These are phyloP conservation scores for Populus nigra DNA, from an alignment of 345 rosid genomes.

Conservation along the genomic window DNA sequence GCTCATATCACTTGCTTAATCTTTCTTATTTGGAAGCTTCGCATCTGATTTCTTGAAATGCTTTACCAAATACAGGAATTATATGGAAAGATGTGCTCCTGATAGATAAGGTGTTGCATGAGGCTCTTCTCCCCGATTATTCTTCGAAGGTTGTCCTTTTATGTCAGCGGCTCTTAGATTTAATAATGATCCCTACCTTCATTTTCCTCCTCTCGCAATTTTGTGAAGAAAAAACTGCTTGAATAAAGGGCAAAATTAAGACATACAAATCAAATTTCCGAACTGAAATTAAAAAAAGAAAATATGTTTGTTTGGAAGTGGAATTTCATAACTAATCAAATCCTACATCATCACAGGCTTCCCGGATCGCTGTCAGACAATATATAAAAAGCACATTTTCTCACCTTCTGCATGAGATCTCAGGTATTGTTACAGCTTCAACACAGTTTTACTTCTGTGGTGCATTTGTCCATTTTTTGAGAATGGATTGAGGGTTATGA, in stretches of 20 bases:
- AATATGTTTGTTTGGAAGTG: background rate
- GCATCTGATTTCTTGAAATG: conserved; percentile 15
- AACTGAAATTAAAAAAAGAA: background rate
- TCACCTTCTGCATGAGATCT: conserved; percentile 70
- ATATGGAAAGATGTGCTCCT: conserved; percentile 86
- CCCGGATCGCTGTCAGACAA: conserved; percentile 62
- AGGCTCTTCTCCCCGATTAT: conserved; percentile 71
- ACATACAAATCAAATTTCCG: no score
- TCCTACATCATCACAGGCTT: conserved; percentile 65
- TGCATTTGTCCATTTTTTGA: background rate
- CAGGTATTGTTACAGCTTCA: conserved; percentile 46
- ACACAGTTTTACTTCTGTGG: background rate
- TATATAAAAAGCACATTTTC: conserved; percentile 59
- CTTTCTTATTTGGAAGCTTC: conserved; percentile 16
- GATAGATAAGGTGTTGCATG: conserved; percentile 76
- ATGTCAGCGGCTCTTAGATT: conserved; percentile 9
- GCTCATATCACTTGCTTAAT: background rate
- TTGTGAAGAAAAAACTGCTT: no score
- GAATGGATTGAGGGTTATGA: conserved; percentile 1
- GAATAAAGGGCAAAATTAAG: no score
- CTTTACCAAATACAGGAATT: conserved; percentile 47
- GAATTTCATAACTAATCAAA: conserved; percentile 9
- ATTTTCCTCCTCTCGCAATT: background rate
- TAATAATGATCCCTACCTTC: background rate
- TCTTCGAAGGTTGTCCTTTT: conserved; percentile 57